Evolutionary conservation across 345 rosid genomes (phyloP), one percentile per base, ranked within the genome.

Genomic region (Conringia planisiliqua): DNA sequence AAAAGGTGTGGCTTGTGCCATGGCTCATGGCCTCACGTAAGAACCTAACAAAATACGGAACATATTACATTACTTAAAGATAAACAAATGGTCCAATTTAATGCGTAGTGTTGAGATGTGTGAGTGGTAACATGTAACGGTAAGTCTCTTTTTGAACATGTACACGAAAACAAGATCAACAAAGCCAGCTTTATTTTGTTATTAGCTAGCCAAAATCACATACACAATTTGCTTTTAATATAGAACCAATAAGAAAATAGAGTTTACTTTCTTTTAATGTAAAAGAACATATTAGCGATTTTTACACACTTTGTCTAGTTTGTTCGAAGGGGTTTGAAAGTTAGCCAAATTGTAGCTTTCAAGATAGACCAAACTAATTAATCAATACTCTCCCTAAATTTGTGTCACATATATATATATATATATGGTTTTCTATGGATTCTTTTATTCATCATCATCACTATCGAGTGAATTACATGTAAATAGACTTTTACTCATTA

Each of bases 11-110:
- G 43, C 54, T 67, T 48, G 68, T 48, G 79, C 74, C 79, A 43
- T 63, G 75, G 70, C 62, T 67, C 73, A 67, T 75, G 71, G 75
- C 42, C 75, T 62, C 71, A 63, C 66, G 71, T 77, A 77, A 77
- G 66, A 70, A 44, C 75, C 65, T 70, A 70, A 54, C 71, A 9
- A 54, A 51, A 69, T 69, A 42, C 70, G 40, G 62, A 68, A 76
- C 52, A 17, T 62, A 62, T 70, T 30, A 14, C 65, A 55, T 24
- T 39, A 70, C 32, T 52, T 69, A 36, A 65, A 55, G 26, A 40
- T 60, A 20, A 61, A 40, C 62, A 32, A 60, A 43, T 48, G 63
- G 57, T 43, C 59, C 65, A 44, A 51, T 69, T 33, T 16, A 62
- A 54, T 62, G 59, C 66, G 43, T 54, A 43, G 59, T 75, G 57